These are phyloP conservation scores for Ophiostoma angusticollis DNA, from an alignment of 2,329 filamentous ascomycete species.

Conservation along the genomic window DNA sequence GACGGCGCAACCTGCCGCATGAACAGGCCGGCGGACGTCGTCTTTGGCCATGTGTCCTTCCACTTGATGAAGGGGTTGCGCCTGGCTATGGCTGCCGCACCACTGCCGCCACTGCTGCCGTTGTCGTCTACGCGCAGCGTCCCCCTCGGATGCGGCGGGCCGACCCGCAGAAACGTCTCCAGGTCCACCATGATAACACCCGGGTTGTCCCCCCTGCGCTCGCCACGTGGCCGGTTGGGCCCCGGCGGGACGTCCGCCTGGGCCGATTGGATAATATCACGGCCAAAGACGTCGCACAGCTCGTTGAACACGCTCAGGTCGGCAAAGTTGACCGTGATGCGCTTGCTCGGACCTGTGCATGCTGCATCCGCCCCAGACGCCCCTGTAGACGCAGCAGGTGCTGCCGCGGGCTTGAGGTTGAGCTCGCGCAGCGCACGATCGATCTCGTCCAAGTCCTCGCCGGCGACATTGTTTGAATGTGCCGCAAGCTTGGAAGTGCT, in stretches of 20 bases:
- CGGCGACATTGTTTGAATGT: constrained; percentile 13
- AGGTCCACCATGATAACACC: constrained; percentile 36
- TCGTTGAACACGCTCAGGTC: constrained; percentile 81
- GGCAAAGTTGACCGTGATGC: constrained; percentile 45
- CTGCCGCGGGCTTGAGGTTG: constrained; percentile 20
- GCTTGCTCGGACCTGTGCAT: constrained; percentile 11
- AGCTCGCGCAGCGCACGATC: constrained; percentile 40
- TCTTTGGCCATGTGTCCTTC: constrained; percentile 75
- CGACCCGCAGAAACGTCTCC: constrained; percentile 35
- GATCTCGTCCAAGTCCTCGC: constrained; percentile 35
- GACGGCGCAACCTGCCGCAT: constrained; percentile 38
- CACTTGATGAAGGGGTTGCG: constrained; percentile 77
- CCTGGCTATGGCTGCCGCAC: constrained; percentile 44
- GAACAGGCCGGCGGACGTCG: constrained; percentile 65
- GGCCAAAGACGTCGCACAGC: constrained; percentile 56
- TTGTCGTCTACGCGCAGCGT: constrained; percentile 5
- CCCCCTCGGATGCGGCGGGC: constrained; percentile 3
- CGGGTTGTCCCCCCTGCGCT: constrained; percentile 19
- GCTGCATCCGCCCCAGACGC: not conserved
- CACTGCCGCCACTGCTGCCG: not conserved
- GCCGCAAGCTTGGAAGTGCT: not conserved
- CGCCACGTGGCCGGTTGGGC: constrained; percentile 13
- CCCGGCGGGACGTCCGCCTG: constrained; percentile 34
- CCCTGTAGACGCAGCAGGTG: constrained; percentile 9
- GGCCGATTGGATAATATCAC: constrained; percentile 43